phyloP scores from a whole-genome alignment of 805 yeast genomes.

The Candida adriatica region DNA sequence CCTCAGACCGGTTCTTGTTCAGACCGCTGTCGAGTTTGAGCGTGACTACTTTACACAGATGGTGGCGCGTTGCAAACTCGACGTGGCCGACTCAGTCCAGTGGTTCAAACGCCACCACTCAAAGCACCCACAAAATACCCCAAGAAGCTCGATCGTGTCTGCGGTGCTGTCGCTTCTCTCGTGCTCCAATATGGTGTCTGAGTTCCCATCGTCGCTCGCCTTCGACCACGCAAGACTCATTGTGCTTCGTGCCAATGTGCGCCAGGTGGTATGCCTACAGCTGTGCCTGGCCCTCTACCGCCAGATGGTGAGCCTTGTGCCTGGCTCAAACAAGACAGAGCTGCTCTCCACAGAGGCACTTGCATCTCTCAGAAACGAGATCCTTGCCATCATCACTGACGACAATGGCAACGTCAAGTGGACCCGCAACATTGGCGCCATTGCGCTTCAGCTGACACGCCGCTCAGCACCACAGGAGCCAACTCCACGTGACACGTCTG shows the following conservation, averaged over 20 bases:
- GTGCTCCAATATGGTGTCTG: constrained; percentile 74
- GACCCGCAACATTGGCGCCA: constrained; percentile 73
- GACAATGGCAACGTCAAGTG: constrained; percentile 84
- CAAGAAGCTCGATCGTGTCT: constrained; percentile 36
- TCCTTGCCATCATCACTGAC: constrained; percentile 74
- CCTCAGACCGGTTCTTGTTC: constrained; percentile 74
- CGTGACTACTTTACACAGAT: constrained; percentile 67
- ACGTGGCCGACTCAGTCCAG: constrained; percentile 23
- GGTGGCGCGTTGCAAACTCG: constrained; percentile 43
- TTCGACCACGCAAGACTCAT: constrained; percentile 81
- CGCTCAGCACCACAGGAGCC: constrained; percentile 25
- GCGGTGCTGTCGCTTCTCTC: constrained; percentile 60
- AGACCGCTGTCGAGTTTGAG: constrained; percentile 85
- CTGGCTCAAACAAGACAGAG: constrained; percentile 8
- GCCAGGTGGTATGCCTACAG: constrained; percentile 77
- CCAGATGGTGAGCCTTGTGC: constrained; percentile 44
- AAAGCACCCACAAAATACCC: constrained; percentile 13
- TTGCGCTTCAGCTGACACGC: constrained; percentile 61
- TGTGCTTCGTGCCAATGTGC: constrained; percentile 73
- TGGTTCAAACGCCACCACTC: constrained; percentile 17
- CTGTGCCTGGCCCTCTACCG: constrained; percentile 67
- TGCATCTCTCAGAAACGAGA: constrained; percentile 54
- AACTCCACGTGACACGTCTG: constrained; percentile 12
- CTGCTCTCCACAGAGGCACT: constrained; percentile 31
- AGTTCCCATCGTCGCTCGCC: constrained; percentile 76